Evolutionary conservation across 2,329 filamentous ascomycete genomes (phyloP), one percentile per base, ranked within the genome.

Genomic region (Fusarium sterilihyphosum): DNA sequence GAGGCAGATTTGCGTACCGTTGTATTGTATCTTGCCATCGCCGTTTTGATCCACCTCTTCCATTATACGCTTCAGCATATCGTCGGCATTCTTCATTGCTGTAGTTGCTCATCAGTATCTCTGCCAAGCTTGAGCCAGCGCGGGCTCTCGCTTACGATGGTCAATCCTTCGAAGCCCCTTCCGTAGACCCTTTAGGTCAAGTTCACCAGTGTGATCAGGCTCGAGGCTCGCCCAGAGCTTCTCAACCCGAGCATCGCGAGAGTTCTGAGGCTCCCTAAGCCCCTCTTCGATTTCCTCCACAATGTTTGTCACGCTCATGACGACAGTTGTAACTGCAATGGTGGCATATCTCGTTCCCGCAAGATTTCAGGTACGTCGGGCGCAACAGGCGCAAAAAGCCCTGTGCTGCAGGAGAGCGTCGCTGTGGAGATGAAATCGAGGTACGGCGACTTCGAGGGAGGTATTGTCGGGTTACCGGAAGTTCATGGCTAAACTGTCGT

Each of bases 11-110:
- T 70, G 79, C 88, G 81, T 87, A 96, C 94, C 94, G 84, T 95
- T 90, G 82, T 94, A 98, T 83, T 97, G 93, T 78, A 99, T 98
- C 79, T 91, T 92, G 73, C 96, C 94, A 82, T 98, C 95, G 33
- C 91, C 90, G 80, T 95, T 95, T 66, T 91, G 93, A 81, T 99
- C 96, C 73, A 98, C 95, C 70, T 92, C 89, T 74, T 89, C 88
- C 81, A 98, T 89, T 66, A 98, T 93, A 79, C 93, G 92, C 80
- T 90, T 89, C 72, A 99, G 88, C 86, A 98, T 91, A 43, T 90
- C 87, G 82, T 97, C 93, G 81, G 96, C 96, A 87, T 98, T 96
- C 86, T 98, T 97, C 80, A 99, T 83, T 58, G 89, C 89, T 91
- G 77, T 78, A 72, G 54, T 70, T 37, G 43, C 70, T 35, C 46